A percentile compares a stretch with the other conserved stretches of the same genome.
Conservation (phyloP, 371 early-diverging fungal genomes). For the Apophysomyces variabilis region DNA sequence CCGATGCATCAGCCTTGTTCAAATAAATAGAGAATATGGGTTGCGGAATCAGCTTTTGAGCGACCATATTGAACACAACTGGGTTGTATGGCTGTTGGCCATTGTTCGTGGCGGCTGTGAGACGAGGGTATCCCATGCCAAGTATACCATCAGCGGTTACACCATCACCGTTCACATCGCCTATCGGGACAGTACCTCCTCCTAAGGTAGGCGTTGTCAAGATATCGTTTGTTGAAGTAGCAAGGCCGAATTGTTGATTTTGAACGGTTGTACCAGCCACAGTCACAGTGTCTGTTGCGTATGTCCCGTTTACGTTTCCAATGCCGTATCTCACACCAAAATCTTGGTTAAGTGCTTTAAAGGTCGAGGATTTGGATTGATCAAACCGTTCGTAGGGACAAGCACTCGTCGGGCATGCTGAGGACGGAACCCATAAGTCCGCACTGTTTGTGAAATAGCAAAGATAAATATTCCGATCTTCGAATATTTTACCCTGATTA, state of each 20-base stretch:
- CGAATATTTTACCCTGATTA: not conserved
- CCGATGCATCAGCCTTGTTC: conserved; percentile 29
- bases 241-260: conserved; percentile 51
- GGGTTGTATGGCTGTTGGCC: conserved; percentile 37
- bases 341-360: conserved; percentile 19
- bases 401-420: conserved; percentile 32
- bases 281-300: conserved; percentile 43
- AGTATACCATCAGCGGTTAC: conserved; percentile 46
- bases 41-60: conserved; percentile 36
- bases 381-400: conserved; percentile 46
- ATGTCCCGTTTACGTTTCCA: conserved; percentile 47
- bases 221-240: conserved; percentile 30
- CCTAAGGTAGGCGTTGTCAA: conserved; percentile 39
- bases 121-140: conserved; percentile 45
- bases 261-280: conserved; percentile 36
- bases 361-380: conserved; percentile 30
- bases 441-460: conserved; percentile 26
- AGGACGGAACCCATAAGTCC: conserved; percentile 52
- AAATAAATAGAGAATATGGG: conserved; percentile 47
- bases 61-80: conserved; percentile 43
- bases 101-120: conserved; percentile 36
- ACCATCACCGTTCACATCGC: conserved; percentile 4
- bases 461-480: not conserved
- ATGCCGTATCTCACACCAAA: conserved; percentile 45
- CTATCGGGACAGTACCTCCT: conserved; percentile 11